These are phyloP conservation scores for Prototheca cutis DNA, from an alignment of 163 green algal genomes.

Conservation along the genomic window DNA sequence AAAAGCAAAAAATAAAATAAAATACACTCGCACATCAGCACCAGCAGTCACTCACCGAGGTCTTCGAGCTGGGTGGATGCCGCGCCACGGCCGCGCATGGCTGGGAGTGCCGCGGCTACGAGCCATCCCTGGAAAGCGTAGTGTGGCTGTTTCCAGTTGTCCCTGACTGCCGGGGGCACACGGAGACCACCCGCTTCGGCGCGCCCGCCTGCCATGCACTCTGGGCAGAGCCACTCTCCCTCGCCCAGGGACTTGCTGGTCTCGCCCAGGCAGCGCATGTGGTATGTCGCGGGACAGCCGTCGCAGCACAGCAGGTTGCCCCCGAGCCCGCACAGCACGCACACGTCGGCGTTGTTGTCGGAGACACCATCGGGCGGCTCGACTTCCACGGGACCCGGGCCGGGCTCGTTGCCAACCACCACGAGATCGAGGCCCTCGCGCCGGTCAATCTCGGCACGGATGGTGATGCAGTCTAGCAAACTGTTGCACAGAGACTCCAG, in stretches of 20 bases:
- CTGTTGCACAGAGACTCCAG: constrained; percentile 53
- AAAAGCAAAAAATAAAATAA: no score
- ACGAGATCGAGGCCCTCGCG: constrained; percentile 38
- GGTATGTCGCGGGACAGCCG: constrained; percentile 73
- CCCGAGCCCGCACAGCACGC: constrained; percentile 65
- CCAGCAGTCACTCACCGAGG: background rate
- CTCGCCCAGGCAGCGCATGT: constrained; percentile 71
- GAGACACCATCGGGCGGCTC: constrained; percentile 8
- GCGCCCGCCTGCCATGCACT: constrained; percentile 54
- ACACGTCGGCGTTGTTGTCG: constrained; percentile 66
- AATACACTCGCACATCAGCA: no score
- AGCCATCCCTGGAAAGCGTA: constrained; percentile 23
- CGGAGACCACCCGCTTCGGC: constrained; percentile 21
- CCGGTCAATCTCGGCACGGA: constrained; percentile 58
- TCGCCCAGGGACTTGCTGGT: constrained; percentile 35
- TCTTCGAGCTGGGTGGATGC: constrained; percentile 18
- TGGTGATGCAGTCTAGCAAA: constrained; percentile 42
- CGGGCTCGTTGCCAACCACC: constrained; percentile 25
- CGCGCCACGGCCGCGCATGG: constrained; percentile 8
- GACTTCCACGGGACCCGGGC: constrained; percentile 36
- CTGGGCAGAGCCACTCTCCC: constrained; percentile 65
- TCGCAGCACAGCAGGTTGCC: constrained; percentile 84
- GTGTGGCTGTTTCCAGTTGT: constrained; percentile 20
- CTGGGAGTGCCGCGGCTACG: constrained; percentile 9
- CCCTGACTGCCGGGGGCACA: background rate